Evolutionary conservation across 805 yeast species (phyloP).

Genomic region (Wickerhamiella spandovensis): DNA sequence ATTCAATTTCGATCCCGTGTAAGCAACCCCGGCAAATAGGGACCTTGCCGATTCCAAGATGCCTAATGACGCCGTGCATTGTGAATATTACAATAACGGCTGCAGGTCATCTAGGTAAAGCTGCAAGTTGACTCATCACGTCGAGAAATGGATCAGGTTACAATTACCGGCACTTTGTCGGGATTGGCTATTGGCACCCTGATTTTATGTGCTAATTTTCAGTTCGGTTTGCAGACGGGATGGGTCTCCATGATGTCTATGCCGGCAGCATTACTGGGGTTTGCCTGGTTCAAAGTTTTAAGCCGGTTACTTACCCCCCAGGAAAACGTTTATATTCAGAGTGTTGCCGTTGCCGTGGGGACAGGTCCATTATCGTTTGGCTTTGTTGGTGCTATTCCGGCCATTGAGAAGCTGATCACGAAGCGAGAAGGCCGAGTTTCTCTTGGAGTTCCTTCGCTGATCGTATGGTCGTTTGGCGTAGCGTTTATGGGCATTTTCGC

Average conservation of each 20-base stretch:
- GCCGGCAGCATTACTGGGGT: conserved; percentile 84
- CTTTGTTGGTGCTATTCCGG: conserved; percentile 89
- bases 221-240: conserved; percentile 93
- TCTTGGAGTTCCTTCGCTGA: conserved; percentile 38
- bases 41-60: not conserved
- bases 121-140: not conserved
- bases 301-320: conserved; percentile 47
- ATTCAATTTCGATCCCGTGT: no score
- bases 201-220: conserved; percentile 80
- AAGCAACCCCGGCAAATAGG: no score
- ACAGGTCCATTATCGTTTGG: conserved; percentile 96
- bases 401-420: conserved; percentile 77
- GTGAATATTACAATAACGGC: not conserved
- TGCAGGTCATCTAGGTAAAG: not conserved
- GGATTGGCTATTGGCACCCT: conserved; percentile 81
- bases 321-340: conserved; percentile 87
- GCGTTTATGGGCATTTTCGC: conserved; percentile 94
- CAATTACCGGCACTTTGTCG: conserved; percentile 56
- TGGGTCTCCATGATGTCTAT: conserved; percentile 99
- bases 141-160: conserved; percentile 26
- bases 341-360: conserved; percentile 92
- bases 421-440: conserved; percentile 41
- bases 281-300: conserved; percentile 59
- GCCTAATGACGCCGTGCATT: not conserved
- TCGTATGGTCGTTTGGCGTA: conserved; percentile 74